A percentile compares a stretch with the other conserved stretches of the same genome.
phyloP scores from a whole-genome alignment of 371 early-diverging fungal species.

The Mortierella sp. region DNA sequence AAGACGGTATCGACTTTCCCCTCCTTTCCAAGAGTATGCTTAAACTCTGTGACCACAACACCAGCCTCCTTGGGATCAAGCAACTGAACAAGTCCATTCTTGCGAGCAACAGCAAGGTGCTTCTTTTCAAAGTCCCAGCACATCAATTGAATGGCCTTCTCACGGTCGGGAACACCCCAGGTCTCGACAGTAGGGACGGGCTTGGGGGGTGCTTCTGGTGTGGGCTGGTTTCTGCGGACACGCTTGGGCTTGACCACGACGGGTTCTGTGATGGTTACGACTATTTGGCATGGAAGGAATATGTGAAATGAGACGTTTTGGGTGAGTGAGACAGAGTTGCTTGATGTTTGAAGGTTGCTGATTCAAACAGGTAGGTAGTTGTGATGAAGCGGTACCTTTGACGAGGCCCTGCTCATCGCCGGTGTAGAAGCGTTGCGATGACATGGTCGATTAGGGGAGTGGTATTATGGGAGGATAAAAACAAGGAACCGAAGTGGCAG shows the following conservation, averaged over 20 bases:
- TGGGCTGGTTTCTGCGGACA: conserved; percentile 26
- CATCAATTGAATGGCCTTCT: conserved; percentile 66
- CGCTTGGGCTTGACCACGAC: conserved; percentile 45
- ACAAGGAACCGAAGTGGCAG: conserved; percentile 1
- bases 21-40: conserved; percentile 44
- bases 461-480: background rate
- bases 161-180: conserved; percentile 70
- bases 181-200: conserved; percentile 60
- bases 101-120: conserved; percentile 70
- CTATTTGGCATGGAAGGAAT: conserved; percentile 1
- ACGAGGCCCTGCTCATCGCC: conserved; percentile 86
- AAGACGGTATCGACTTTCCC: conserved; percentile 63
- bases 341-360: background rate
- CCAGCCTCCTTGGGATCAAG: conserved; percentile 62
- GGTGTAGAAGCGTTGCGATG: conserved; percentile 64
- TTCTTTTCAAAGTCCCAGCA: conserved; percentile 64
- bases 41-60: conserved; percentile 60
- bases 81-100: conserved; percentile 73
- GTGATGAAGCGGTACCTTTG: conserved; percentile 68
- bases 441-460: conserved; percentile 22
- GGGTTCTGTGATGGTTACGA: conserved; percentile 48
- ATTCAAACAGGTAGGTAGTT: background rate
- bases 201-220: conserved; percentile 56
- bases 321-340: background rate
- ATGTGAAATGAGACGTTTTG: background rate